Evolutionary conservation across 441 rosid species (phyloP).

Genomic region (Arabidopsis lyrata): DNA sequence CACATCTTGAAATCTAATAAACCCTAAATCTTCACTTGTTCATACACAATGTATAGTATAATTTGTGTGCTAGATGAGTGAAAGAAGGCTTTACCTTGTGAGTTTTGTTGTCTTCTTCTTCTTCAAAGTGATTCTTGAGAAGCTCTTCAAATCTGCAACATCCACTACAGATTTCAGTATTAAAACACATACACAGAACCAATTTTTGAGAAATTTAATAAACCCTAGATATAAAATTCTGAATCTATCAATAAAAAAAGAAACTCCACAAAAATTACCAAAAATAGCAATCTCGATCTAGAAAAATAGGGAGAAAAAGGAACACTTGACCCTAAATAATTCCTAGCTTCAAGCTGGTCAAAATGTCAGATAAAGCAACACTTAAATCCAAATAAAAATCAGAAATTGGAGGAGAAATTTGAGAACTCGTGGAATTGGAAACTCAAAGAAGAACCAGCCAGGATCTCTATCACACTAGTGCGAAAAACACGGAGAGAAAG

Average conservation of each 20-base stretch:
- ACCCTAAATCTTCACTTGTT: slow-evolving; percentile 35
- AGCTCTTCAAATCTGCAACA: slow-evolving; percentile 42
- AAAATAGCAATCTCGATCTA: slow-evolving; percentile 31
- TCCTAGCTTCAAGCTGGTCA: slow-evolving; percentile 8
- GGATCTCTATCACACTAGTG: slow-evolving; percentile 22
- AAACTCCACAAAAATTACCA: not conserved
- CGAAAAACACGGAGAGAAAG: not conserved
- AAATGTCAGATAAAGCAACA: slow-evolving; percentile 29
- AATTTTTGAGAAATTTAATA: slow-evolving; percentile 5
- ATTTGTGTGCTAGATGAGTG: not conserved
- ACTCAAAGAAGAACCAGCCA: slow-evolving; percentile 31
- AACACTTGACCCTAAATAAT: not conserved
- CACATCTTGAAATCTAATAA: slow-evolving; percentile 25
- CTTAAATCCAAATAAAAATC: slow-evolving; percentile 10
- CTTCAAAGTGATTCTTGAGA: slow-evolving; percentile 23
- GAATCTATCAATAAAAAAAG: slow-evolving; percentile 4
- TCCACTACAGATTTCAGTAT: slow-evolving; percentile 22
- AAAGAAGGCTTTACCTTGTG: slow-evolving; percentile 24
- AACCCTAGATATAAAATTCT: slow-evolving; percentile 7
- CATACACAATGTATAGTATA: not conserved
- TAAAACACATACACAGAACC: not conserved
- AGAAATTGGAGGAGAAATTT: slow-evolving; percentile 22
- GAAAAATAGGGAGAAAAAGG: not conserved
- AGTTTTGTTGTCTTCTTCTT: slow-evolving; percentile 33
- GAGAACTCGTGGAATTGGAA: slow-evolving; percentile 44